These are phyloP conservation scores for Eucalyptus tenuipes DNA, from an alignment of 345 rosid species.

Conservation along the genomic window DNA sequence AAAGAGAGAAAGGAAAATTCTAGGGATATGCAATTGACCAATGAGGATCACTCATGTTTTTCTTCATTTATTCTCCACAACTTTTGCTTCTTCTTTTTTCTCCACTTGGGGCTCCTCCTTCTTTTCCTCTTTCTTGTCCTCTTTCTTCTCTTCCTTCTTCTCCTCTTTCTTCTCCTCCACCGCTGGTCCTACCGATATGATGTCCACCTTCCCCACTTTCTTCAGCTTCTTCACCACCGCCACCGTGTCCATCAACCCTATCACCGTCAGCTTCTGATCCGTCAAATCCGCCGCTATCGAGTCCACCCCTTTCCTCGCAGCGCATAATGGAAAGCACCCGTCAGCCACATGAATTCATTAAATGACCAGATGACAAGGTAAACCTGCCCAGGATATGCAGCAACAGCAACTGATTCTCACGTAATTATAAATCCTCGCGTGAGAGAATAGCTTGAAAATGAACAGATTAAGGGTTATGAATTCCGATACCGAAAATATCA, in stretches of 20 bases:
- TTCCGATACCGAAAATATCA: background rate
- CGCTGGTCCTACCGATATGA: slow-evolving; percentile 12
- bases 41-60: background rate
- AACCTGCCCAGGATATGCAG: background rate
- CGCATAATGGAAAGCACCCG: background rate
- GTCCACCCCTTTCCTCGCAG: background rate
- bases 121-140: background rate
- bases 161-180: slow-evolving; percentile 5
- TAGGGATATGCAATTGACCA: background rate
- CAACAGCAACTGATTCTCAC: background rate
- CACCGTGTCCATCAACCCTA: slow-evolving; percentile 12
- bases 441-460: background rate
- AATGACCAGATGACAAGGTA: too few species aligned
- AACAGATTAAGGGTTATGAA: background rate
- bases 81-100: background rate
- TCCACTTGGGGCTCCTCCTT: background rate
- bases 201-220: slow-evolving; percentile 8
- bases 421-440: background rate
- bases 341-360: background rate
- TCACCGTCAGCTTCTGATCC: slow-evolving; percentile 13
- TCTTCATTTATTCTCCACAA: background rate
- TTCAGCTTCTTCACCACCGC: slow-evolving; percentile 16
- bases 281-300: slow-evolving; percentile 7
- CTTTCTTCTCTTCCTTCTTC: background rate
- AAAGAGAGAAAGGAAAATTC: background rate